Evolutionary conservation across 305 asterid genomes (phyloP).

Genomic region (Solanum hybrid): DNA sequence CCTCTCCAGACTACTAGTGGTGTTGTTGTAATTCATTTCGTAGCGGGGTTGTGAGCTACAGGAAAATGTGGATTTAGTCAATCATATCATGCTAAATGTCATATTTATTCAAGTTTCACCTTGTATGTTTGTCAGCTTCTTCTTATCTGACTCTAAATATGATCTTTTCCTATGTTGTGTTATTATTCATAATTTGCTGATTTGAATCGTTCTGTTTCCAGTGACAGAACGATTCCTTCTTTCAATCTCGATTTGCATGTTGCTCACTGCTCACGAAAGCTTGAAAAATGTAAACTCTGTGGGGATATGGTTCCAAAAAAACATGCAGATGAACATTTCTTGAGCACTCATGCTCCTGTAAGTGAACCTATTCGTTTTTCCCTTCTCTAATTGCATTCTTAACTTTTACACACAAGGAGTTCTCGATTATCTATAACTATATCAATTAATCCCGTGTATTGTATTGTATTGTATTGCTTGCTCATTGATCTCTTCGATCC

Average conservation of each 20-base stretch:
- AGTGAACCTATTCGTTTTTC: background rate
- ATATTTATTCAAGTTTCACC: no score
- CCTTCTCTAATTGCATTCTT: background rate
- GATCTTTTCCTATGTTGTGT: background rate
- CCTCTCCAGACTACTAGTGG: background rate
- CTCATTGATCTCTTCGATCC: background rate
- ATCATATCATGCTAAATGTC: background rate
- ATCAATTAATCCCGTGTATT: background rate
- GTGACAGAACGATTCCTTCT: slow-evolving; percentile 81
- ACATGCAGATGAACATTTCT: background rate
- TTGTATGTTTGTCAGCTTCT: no score
- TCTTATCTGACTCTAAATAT: background rate
- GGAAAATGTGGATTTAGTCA: background rate
- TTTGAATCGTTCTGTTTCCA: slow-evolving; percentile 21
- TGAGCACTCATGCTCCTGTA: background rate
- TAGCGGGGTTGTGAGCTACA: background rate
- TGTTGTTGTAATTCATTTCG: background rate
- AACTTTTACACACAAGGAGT: background rate
- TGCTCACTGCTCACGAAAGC: slow-evolving; percentile 86
- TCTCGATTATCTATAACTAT: background rate
- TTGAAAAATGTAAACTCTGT: slow-evolving; percentile 87
- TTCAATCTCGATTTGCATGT: slow-evolving; percentile 81
- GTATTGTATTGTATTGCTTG: background rate
- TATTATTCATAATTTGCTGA: background rate
- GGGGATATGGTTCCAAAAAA: slow-evolving; percentile 83